These are phyloP conservation scores for Perilla frutescens DNA, from an alignment of 257 asterid species.

Conservation along the genomic window DNA sequence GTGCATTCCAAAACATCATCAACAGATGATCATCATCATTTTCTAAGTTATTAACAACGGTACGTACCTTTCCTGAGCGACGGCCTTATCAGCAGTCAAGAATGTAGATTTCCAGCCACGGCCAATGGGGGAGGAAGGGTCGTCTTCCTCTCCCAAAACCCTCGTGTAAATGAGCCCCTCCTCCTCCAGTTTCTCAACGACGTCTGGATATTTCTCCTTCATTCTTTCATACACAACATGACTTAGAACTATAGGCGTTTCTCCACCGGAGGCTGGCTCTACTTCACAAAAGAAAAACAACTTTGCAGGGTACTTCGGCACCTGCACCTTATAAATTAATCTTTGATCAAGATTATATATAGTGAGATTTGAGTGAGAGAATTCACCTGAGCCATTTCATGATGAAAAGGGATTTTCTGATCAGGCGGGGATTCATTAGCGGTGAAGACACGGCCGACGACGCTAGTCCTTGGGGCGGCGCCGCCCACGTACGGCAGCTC, in stretches of 20 bases:
- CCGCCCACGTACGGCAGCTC: slow-evolving; percentile 94
- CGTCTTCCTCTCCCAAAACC: slow-evolving; percentile 79
- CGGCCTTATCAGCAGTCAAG: slow-evolving; percentile 67
- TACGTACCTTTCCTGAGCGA: slow-evolving; percentile 81
- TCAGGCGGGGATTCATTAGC: slow-evolving; percentile 95
- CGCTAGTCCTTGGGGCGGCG: slow-evolving; percentile 80
- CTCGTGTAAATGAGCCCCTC: slow-evolving; percentile 69
- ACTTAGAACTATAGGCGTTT: slow-evolving; percentile 87
- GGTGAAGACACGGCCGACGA: slow-evolving; percentile 84
- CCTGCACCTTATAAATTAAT: slow-evolving; percentile 41
- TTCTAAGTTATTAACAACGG: too few species aligned
- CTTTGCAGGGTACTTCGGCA: slow-evolving; percentile 81
- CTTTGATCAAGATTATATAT: too few species aligned
- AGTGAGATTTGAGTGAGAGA: not conserved
- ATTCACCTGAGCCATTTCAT: slow-evolving; percentile 82
- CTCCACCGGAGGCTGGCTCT: slow-evolving; percentile 78
- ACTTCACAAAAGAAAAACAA: slow-evolving; percentile 92
- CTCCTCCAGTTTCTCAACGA: slow-evolving; percentile 72
- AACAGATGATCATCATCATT: too few species aligned
- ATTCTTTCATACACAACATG: slow-evolving; percentile 73
- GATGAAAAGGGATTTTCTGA: slow-evolving; percentile 82
- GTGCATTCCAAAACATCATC: too few species aligned
- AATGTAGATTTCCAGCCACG: slow-evolving; percentile 94
- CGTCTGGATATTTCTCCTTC: slow-evolving; percentile 74
- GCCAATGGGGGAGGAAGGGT: slow-evolving; percentile 87